phyloP scores from a whole-genome alignment of 208 protist species.

The Acanthamoeba healyi region DNA sequence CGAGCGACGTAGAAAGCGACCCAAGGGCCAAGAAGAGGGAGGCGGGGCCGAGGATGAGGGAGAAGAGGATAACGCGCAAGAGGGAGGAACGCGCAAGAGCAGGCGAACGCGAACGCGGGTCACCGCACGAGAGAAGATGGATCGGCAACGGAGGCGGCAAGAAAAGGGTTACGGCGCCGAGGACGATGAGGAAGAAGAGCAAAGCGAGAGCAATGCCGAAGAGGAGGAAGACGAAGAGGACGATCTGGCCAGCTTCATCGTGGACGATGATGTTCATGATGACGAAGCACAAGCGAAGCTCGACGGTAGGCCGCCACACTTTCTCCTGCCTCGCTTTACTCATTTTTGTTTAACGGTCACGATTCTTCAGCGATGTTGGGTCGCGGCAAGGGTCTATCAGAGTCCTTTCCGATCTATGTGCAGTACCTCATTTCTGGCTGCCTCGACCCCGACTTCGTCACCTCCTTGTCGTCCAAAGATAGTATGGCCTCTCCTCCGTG shows the following conservation, averaged over 20 bases:
- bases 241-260: constrained; percentile 29
- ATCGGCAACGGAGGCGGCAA: not conserved
- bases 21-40: not conserved
- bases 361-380: not conserved
- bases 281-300: constrained; percentile 1
- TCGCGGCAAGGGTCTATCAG: not conserved
- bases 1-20: not conserved
- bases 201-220: not conserved
- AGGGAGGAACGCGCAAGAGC: not conserved
- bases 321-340: not conserved
- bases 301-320: not conserved
- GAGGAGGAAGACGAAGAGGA: constrained; percentile 15
- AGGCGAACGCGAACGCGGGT: not conserved
- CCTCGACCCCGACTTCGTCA: constrained; percentile 37
- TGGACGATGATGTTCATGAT: not conserved
- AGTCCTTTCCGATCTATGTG: not conserved
- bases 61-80: not conserved
- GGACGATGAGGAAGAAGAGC: not conserved
- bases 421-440: constrained; percentile 58
- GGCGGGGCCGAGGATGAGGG: not conserved
- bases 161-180: not conserved
- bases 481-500: not conserved
- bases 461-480: not conserved
- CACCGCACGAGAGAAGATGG: not conserved
- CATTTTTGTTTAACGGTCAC: not conserved